Evolutionary conservation across 345 rosid species (phyloP).

Genomic region (Syzygium aromaticum): DNA sequence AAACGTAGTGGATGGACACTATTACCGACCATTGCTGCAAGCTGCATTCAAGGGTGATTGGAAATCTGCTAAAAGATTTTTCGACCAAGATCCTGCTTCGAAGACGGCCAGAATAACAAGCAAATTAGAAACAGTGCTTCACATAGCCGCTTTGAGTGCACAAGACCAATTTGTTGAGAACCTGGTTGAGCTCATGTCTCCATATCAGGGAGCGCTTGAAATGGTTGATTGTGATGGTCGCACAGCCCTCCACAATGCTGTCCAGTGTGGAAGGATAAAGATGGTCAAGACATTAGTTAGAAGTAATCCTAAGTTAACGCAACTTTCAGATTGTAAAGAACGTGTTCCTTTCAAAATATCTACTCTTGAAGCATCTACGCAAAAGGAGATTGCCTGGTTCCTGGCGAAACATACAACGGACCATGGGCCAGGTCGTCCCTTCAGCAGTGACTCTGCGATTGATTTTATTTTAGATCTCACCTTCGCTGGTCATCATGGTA

Average conservation of each 20-base stretch:
- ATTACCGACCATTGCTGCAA: not conserved
- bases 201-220: not conserved
- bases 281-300: not conserved
- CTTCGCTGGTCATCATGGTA: not conserved
- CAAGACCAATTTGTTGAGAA: not conserved
- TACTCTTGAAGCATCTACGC: not conserved
- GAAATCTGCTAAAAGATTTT: not conserved
- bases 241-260: not conserved
- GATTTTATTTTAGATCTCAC: fast-evolving
- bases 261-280: not conserved
- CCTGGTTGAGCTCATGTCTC: not conserved
- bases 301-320: not conserved
- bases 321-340: not conserved
- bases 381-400: not conserved
- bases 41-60: not conserved
- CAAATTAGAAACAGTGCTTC: not conserved
- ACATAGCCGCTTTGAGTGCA: not conserved
- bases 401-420: not conserved
- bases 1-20: not conserved
- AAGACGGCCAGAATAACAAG: not conserved
- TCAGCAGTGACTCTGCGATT: not conserved
- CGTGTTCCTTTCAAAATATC: not conserved
- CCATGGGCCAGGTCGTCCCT: not conserved
- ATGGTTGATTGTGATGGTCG: not conserved
- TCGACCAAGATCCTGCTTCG: not conserved